Conservation (phyloP, 2,329 filamentous ascomycete species). For the Paecilomyces sp. region DNA sequence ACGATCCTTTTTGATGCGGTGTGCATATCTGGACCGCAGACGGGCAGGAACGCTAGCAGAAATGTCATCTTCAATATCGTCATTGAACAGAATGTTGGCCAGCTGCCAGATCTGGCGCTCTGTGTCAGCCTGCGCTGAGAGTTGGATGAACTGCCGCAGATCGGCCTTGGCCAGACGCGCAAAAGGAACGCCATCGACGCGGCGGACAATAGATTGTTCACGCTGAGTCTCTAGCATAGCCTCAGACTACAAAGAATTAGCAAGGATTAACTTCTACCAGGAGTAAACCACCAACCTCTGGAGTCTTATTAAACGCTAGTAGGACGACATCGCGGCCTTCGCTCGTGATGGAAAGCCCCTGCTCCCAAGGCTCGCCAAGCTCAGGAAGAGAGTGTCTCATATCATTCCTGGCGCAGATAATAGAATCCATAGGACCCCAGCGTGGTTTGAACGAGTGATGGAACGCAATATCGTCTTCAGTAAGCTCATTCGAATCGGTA, state of each 20-base stretch:
- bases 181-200: constrained; percentile 53
- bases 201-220: constrained; percentile 36
- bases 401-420: constrained; percentile 56
- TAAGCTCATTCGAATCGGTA: constrained; percentile 55
- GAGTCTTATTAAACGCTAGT: constrained; percentile 15
- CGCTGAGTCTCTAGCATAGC: constrained; percentile 28
- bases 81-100: constrained; percentile 78
- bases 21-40: constrained; percentile 30
- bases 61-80: constrained; percentile 43
- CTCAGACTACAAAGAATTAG: constrained; percentile 12
- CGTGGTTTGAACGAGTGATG: constrained; percentile 69
- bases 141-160: constrained; percentile 25
- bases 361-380: constrained; percentile 41
- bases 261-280: background rate
- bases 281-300: constrained; percentile 11
- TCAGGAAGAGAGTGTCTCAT: constrained; percentile 12
- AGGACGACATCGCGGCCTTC: constrained; percentile 26
- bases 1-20: constrained; percentile 43
- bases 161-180: constrained; percentile 31
- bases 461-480: constrained; percentile 58
- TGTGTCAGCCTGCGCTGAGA: constrained; percentile 20
- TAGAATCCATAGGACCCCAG: constrained; percentile 68
- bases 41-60: constrained; percentile 33
- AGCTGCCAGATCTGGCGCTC: constrained; percentile 68
- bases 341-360: constrained; percentile 41